Conservation (phyloP, 352 stramenopile species). For the Pythium oligandrum region DNA sequence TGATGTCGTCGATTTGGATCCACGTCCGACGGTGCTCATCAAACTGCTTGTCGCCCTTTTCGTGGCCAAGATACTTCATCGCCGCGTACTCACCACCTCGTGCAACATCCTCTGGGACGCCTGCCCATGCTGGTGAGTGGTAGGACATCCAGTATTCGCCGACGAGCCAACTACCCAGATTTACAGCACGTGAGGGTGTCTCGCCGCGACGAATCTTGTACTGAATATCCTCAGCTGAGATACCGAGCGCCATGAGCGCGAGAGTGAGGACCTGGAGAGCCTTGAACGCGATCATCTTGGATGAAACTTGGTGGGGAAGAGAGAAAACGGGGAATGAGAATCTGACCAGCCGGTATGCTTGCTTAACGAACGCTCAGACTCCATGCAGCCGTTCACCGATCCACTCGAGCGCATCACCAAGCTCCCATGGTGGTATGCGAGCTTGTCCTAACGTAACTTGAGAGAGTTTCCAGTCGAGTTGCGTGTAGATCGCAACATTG, state of each 20-base stretch:
- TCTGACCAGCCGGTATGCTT: no score
- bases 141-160: slow-evolving; percentile 25
- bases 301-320: no score
- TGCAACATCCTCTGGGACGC: slow-evolving; percentile 5
- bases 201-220: slow-evolving; percentile 21
- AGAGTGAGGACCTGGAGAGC: no score
- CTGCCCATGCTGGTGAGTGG: slow-evolving; percentile 8
- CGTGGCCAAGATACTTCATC: slow-evolving; percentile 21
- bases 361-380: no score
- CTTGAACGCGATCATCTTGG: no score
- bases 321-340: no score
- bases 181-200: slow-evolving; percentile 15
- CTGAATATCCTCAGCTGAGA: slow-evolving; percentile 19
- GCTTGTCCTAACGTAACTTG: no score
- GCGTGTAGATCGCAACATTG: no score
- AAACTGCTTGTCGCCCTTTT: slow-evolving; percentile 15
- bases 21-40: slow-evolving; percentile 21
- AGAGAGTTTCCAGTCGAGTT: no score
- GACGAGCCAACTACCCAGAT: slow-evolving; percentile 29
- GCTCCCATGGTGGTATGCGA: no score
- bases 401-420: no score
- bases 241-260: not conserved
- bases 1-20: slow-evolving; percentile 26
- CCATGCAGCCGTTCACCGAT: no score
- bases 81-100: slow-evolving; percentile 20